A percentile compares a stretch with the other conserved stretches of the same genome.
Conservation (phyloP, 2,329 filamentous ascomycete species). For the Elsinoe arachidis region DNA sequence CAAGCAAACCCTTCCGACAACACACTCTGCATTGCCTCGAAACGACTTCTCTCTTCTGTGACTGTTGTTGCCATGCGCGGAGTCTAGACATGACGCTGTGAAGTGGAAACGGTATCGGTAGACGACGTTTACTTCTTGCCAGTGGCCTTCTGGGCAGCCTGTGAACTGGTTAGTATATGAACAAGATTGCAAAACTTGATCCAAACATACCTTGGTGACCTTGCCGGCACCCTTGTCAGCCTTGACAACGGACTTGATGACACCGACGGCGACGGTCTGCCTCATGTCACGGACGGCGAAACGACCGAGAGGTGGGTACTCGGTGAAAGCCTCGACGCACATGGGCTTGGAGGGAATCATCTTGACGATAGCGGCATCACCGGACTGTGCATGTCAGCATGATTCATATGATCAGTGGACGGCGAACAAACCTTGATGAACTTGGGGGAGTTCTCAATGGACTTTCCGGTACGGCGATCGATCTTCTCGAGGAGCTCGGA, state of each 20-base stretch:
- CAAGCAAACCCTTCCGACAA: slow-evolving; percentile 1
- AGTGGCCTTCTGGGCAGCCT: slow-evolving; percentile 27
- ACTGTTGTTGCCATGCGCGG: slow-evolving; percentile 1
- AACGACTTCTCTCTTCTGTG: slow-evolving; percentile 1
- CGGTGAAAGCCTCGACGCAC: slow-evolving; percentile 99
- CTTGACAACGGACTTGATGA: slow-evolving; percentile 66
- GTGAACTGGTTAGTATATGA: background rate
- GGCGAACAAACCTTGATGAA: slow-evolving; percentile 66
- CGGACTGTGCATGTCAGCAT: slow-evolving; percentile 48
- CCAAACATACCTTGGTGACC: slow-evolving; percentile 40
- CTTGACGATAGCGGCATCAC: slow-evolving; percentile 99
- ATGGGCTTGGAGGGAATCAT: slow-evolving; percentile 99
- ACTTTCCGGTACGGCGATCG: slow-evolving; percentile 99
- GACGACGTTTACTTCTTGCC: slow-evolving; percentile 29
- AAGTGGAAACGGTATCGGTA: background rate
- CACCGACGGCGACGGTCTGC: slow-evolving; percentile 81
- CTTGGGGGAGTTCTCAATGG: slow-evolving; percentile 84
- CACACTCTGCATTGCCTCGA: background rate
- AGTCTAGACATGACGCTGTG: background rate
- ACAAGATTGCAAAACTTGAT: background rate
- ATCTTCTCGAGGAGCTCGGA: slow-evolving; percentile 99
- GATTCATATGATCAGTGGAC: too few species aligned
- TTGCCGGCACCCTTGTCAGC: slow-evolving; percentile 41
- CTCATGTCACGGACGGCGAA: slow-evolving; percentile 99
- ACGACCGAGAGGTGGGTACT: slow-evolving; percentile 98